Evolutionary conservation across 495 filamentous ascomycete species (phyloP), one percentile per base, ranked within the genome.

Genomic region (Cairneyella variabilis): DNA sequence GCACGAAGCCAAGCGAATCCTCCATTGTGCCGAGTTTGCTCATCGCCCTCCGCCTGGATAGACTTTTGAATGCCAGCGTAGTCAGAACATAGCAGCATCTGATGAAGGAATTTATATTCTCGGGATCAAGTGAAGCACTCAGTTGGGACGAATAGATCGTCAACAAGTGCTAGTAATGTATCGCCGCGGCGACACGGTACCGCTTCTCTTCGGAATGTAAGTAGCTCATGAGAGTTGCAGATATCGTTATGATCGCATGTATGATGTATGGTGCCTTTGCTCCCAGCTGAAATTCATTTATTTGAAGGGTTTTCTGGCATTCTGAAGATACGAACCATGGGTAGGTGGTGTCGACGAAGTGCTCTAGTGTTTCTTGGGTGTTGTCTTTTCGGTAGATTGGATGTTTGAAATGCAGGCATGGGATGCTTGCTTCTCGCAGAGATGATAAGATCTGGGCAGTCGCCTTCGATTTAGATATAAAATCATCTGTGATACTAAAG

Each of bases 21-120:
- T n/a, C n/a, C n/a, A 37, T 6, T 7, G 16, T 28, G 3, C 3
- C 22, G 3, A 3, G 3, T 16, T 26, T n/a, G 22, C 3, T 8
- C 3, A n/a, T 28, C 14, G 12, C 9, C 30, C 7, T 3, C 30
- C 28, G 22, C 2, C 3, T 36, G 28, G 8, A n/a, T n/a, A 47
- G 17, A 22, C 37, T 49, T 37, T n/a, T 4, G 28, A 49, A 49
- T 4, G 46, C 46, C 3, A 49, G 46, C 46, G 37, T 49, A 2
- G 46, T 20, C 14, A 36, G 46, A 23, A 49, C 3, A 17, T 37
- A 17, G 16, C 28, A 36, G 28, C 28, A 49, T 11, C 11, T 30
- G 18, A 36, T 3, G 4, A 49, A 12, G 5, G 27, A 3, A 37
- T 36, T 18, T 11, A 17, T 17, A 49, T 49, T 49, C 3, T 14